Evolutionary conservation across 2,329 filamentous ascomycete genomes (phyloP).

Genomic region (Raffaelea albimanens): DNA sequence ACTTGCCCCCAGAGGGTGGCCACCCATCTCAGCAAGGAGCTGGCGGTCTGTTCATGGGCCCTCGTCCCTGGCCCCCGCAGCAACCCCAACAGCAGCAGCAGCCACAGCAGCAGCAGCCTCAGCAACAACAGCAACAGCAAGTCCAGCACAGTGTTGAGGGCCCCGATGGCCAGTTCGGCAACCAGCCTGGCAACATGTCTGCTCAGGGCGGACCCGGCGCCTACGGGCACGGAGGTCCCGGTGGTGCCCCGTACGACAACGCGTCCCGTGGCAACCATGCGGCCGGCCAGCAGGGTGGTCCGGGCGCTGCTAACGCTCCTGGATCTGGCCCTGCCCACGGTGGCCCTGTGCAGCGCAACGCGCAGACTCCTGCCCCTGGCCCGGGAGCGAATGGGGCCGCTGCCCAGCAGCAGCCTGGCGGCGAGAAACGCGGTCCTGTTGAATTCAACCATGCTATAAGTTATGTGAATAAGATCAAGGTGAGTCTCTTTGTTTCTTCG

Average conservation of each 20-base stretch:
- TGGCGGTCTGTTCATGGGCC: slow-evolving; percentile 35
- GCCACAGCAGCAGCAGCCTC: slow-evolving; percentile 44
- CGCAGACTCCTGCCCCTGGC: slow-evolving; percentile 44
- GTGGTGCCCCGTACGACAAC: slow-evolving; percentile 8
- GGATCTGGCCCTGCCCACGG: neutral
- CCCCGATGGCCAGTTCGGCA: slow-evolving; percentile 52
- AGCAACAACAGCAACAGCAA: slow-evolving; percentile 50
- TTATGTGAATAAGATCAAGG: slow-evolving; percentile 99
- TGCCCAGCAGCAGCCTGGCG: slow-evolving; percentile 43
- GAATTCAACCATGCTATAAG: slow-evolving; percentile 99
- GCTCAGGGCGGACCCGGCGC: slow-evolving; percentile 19
- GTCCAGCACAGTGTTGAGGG: slow-evolving; percentile 53
- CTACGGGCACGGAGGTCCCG: slow-evolving; percentile 16
- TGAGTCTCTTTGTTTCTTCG: slow-evolving; percentile 30
- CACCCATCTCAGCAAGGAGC: slow-evolving; percentile 25
- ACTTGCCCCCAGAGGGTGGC: slow-evolving; percentile 33
- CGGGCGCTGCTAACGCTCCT: neutral
- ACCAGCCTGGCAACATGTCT: slow-evolving; percentile 41
- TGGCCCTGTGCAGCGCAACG: slow-evolving; percentile 30
- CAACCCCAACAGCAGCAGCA: slow-evolving; percentile 50
- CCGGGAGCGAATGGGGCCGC: slow-evolving; percentile 51
- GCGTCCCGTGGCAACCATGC: slow-evolving; percentile 4
- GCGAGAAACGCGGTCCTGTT: slow-evolving; percentile 86
- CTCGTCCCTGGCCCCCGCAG: slow-evolving; percentile 19
- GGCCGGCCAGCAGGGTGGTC: slow-evolving; percentile 1